A percentile compares a stretch with the other conserved stretches of the same genome.
These are phyloP conservation scores for Coleophoma cylindrospora DNA, from an alignment of 2,329 filamentous ascomycete genomes.

Conservation along the genomic window DNA sequence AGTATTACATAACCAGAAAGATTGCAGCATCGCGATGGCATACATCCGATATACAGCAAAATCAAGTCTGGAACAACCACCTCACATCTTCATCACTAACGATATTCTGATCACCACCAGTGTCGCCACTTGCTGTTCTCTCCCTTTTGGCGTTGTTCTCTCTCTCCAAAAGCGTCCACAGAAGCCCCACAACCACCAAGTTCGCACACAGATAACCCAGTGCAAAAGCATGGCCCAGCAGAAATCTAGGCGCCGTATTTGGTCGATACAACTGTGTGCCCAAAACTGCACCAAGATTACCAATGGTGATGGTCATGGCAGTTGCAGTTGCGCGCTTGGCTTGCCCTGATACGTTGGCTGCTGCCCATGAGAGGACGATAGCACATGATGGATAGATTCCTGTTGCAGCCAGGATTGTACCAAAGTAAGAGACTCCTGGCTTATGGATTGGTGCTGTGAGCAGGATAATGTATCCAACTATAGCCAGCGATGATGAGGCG, in stretches of 20 bases:
- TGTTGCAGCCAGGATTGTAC: conserved; percentile 58
- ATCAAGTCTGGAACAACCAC: conserved; percentile 54
- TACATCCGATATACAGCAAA: background rate
- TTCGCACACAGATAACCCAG: conserved; percentile 59
- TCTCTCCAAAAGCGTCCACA: conserved; percentile 49
- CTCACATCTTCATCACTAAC: conserved; percentile 56
- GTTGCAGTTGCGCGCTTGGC: conserved; percentile 65
- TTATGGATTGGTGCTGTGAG: conserved; percentile 39
- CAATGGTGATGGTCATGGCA: conserved; percentile 68
- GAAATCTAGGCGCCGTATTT: conserved; percentile 54
- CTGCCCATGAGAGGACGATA: conserved; percentile 63
- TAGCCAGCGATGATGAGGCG: conserved; percentile 47
- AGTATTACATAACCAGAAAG: too few relatives aligned
- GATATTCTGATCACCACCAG: conserved; percentile 45
- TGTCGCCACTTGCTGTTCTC: conserved; percentile 40
- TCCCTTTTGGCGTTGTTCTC: conserved; percentile 52
- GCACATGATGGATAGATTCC: conserved; percentile 65
- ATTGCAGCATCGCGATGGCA: too few relatives aligned
- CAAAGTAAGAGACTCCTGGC: conserved; percentile 53
- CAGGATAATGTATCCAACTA: conserved; percentile 58
- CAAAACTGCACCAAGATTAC: conserved; percentile 62
- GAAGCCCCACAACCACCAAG: conserved; percentile 41
- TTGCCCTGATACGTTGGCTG: conserved; percentile 67
- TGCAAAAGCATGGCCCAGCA: conserved; percentile 63
- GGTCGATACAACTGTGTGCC: conserved; percentile 66